phyloP scores from a whole-genome alignment of 257 asterid genomes.

The Scutellaria galericulata region DNA sequence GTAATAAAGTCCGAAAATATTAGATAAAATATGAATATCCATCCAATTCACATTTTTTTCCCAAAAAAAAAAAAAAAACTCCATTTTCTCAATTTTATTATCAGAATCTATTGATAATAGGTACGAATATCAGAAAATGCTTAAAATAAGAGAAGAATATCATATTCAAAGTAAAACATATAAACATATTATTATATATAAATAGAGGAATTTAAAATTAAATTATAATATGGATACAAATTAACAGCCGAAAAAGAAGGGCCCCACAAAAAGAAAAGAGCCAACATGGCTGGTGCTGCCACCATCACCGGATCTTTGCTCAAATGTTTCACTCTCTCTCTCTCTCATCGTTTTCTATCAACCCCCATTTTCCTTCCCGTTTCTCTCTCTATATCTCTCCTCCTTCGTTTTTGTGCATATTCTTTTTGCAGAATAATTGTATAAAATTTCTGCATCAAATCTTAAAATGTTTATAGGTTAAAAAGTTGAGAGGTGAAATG shows the following conservation, averaged over 20 bases:
- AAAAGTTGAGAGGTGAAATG: slow-evolving; percentile 13
- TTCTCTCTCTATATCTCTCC: slow-evolving; percentile 31
- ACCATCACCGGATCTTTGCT: slow-evolving; percentile 46
- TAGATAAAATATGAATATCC: too few species aligned
- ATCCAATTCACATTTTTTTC: too few species aligned
- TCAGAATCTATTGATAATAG: too few species aligned
- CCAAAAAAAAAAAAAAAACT: too few species aligned
- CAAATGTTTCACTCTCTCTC: slow-evolving; percentile 19
- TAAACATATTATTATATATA: too few species aligned
- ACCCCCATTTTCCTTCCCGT: slow-evolving; percentile 12
- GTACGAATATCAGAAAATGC: too few species aligned
- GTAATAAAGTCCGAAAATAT: too few species aligned
- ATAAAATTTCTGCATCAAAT: slow-evolving; percentile 19
- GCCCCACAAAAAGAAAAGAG: slow-evolving; percentile 32
- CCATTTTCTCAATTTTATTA: too few species aligned
- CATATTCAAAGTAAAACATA: too few species aligned
- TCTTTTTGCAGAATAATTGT: slow-evolving; percentile 27
- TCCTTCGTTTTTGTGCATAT: slow-evolving; percentile 30
- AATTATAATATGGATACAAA: not conserved
- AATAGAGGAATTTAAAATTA: not conserved
- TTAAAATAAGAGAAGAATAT: too few species aligned
- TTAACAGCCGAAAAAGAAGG: slow-evolving; percentile 30
- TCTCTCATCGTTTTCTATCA: slow-evolving; percentile 22
- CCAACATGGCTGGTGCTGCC: slow-evolving; percentile 44
- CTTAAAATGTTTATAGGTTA: slow-evolving; percentile 9